Base-by-base conservation (phyloP, 106 monocot genomes). In the Apostasia ramifera region DNA sequence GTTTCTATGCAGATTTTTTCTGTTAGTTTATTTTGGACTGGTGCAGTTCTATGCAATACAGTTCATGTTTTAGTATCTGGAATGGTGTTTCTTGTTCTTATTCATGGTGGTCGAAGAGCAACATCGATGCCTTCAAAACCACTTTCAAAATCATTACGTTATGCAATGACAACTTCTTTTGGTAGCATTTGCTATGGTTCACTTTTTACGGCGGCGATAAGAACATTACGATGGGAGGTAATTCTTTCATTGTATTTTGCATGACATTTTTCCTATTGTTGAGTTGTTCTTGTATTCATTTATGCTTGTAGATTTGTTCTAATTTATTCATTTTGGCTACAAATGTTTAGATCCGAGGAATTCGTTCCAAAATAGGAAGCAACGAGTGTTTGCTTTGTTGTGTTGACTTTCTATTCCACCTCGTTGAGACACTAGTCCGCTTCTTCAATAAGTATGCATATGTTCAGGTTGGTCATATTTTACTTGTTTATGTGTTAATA, bases 401-500 rank as follows among this genome's bases (percentile, higher is more conserved):
- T 70, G 82, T 98, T 66, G 97, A 98, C 61, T 98, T 98, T 75
- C 76, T 98, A 49, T 98, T 98, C 78, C 89, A 98, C 74, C 72
- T 98, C 71, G 97, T 98, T 11, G 97, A 98, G 79, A 98, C 97
- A 43, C 79, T 98, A 3, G 92, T 98, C 80, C 92, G 97, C 3
- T 98, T 93, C 74, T 98, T 98, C 79, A 98, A 98, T 68, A 98
- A 98, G 67, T 98, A 98, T 85, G 97, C 97, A 64, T 98, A 98
- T 82, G 97, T 98, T 44, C 90, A 89, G 97, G 97, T 98, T 44
- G 37, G 71, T 68, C 14, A 42, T 53, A 39, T 54, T 83, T 75
- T 51, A 39, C 7, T 14, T 10, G 5, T 74, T 43, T 65, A 57
- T 10, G 46, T n/a, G 39, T 60, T 63, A 2, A 46, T 60, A 45